Evolutionary conservation across 176 grass and related monocot genomes (phyloP).

Genomic region (Rhynchospora breviuscula): DNA sequence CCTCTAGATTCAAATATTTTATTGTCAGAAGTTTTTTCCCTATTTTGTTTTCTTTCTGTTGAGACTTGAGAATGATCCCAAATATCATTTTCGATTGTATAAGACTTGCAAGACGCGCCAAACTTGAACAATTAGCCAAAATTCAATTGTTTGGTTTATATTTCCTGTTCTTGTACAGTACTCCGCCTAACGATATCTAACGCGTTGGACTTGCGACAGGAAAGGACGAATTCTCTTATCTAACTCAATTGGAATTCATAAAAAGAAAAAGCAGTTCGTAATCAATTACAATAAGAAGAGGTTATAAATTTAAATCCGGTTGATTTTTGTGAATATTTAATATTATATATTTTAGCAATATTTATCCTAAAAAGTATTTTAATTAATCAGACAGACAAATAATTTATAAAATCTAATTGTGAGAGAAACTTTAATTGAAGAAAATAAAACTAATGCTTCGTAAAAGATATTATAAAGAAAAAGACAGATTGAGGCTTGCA

Average conservation of each 20-base stretch:
- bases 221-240: slow-evolving; percentile 2
- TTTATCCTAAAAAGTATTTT: too few species aligned
- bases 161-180: not conserved
- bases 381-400: too few species aligned
- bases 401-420: too few species aligned
- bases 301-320: too few species aligned
- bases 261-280: too few species aligned
- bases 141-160: not conserved
- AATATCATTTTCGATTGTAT: not conserved
- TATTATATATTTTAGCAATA: too few species aligned
- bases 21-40: not conserved
- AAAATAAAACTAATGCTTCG: not conserved
- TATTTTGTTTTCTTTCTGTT: not conserved
- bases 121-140: too few species aligned
- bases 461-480: not conserved
- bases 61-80: not conserved
- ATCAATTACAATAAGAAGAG: too few species aligned
- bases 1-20: not conserved
- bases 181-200: not conserved
- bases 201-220: not conserved
- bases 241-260: not conserved
- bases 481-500: too few species aligned
- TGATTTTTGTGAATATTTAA: too few species aligned
- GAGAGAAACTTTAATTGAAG: too few species aligned
- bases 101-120: not conserved